Evolutionary conservation across 805 yeast genomes (phyloP).

Genomic region (Kodamaea hsintzibuensis): DNA sequence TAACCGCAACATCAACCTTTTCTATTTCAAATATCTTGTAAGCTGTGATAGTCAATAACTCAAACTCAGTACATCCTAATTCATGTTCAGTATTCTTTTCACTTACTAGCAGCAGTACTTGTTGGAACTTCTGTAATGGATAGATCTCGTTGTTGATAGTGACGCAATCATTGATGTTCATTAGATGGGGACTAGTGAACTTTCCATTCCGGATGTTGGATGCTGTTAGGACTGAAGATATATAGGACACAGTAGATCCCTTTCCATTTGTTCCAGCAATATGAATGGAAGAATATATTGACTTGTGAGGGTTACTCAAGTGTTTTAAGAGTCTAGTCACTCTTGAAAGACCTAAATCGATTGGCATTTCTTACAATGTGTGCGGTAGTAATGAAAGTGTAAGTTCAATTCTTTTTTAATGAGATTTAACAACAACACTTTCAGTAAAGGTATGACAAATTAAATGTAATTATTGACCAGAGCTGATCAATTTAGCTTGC

Average conservation of each 20-base stretch:
- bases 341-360: conserved; percentile 40
- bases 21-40: conserved; percentile 65
- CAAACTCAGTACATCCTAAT: conserved; percentile 85
- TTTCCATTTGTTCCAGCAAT: conserved; percentile 97
- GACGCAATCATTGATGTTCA: conserved; percentile 74
- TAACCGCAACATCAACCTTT: conserved; percentile 68
- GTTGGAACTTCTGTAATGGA: conserved; percentile 43
- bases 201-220: conserved; percentile 61
- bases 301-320: conserved; percentile 69
- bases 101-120: conserved; percentile 44
- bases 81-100: conserved; percentile 36
- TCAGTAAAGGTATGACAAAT: no score
- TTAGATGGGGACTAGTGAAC: conserved; percentile 87
- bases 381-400: neutral
- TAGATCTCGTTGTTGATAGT: conserved; percentile 63
- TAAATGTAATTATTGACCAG: no score
- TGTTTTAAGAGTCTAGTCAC: conserved; percentile 30
- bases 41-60: conserved; percentile 81
- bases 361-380: no score
- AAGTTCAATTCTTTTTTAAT: neutral
- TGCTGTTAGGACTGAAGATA: conserved; percentile 60
- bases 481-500: neutral
- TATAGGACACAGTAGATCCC: conserved; percentile 86
- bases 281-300: conserved; percentile 67
- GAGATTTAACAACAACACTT: no score